Conservation (phyloP, 2,329 filamentous ascomycete species). For the Pochonia chlamydosporia region DNA sequence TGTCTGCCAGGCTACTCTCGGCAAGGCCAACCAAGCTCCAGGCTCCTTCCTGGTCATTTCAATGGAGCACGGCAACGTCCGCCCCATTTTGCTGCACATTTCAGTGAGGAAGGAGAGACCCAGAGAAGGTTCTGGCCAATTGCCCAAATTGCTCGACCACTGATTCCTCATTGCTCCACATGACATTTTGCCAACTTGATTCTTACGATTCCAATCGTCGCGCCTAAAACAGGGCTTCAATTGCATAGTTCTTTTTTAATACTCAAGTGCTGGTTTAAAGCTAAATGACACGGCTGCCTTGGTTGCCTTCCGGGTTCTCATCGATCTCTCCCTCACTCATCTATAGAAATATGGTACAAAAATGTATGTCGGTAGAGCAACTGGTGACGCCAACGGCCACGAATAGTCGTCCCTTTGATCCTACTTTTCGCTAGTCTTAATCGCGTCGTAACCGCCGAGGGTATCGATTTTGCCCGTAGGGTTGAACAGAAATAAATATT, state of each 20-base stretch:
- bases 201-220: too few species aligned
- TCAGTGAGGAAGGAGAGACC: constrained; percentile 4
- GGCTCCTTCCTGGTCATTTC: too few species aligned
- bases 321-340: neutral
- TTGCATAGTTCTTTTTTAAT: neutral
- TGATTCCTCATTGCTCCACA: neutral
- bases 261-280: neutral
- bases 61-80: neutral
- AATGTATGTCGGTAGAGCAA: neutral
- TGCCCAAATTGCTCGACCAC: neutral
- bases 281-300: neutral
- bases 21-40: too few species aligned
- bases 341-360: neutral
- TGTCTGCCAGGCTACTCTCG: too few species aligned
- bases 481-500: too few species aligned
- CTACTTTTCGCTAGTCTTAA: too few species aligned
- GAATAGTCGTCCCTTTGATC: too few species aligned
- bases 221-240: too few species aligned
- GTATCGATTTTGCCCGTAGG: too few species aligned
- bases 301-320: neutral
- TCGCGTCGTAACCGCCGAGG: too few species aligned
- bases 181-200: neutral
- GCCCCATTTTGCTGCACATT: neutral
- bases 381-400: neutral
- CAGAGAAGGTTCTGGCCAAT: constrained; percentile 12